Conservation (phyloP, 768 basidiomycete genomes). For the Suillus subaureus region DNA sequence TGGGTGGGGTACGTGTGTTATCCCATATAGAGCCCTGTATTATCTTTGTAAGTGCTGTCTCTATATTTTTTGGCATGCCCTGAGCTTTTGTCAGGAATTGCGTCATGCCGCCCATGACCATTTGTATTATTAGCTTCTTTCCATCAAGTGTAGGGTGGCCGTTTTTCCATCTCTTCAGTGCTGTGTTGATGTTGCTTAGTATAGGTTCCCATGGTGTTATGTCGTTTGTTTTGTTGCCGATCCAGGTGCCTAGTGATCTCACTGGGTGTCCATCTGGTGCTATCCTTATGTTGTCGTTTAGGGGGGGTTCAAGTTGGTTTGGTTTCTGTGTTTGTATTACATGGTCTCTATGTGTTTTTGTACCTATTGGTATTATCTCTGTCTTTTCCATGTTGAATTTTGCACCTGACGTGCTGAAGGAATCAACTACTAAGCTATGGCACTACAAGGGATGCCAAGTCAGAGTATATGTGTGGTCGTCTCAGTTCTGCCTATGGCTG, state of each 20-base stretch:
- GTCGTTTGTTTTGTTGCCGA: slow-evolving; percentile 23
- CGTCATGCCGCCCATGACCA: slow-evolving; percentile 18
- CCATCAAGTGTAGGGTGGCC: slow-evolving; percentile 20
- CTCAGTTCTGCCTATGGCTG: too few species aligned
- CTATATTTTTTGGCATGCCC: slow-evolving; percentile 28
- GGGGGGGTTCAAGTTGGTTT: not conserved
- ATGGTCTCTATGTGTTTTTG: not conserved
- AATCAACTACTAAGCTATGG: too few species aligned
- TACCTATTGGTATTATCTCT: slow-evolving; percentile 19
- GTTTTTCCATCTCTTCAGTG: slow-evolving; percentile 15
- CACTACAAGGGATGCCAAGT: too few species aligned
- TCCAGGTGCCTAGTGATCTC: slow-evolving; percentile 20
- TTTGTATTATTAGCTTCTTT: slow-evolving; percentile 19
- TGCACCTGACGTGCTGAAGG: not conserved
- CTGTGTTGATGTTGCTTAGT: slow-evolving; percentile 22
- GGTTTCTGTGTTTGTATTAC: not conserved
- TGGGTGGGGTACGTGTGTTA: not conserved
- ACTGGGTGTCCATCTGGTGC: slow-evolving; percentile 18
- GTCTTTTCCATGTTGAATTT: slow-evolving; percentile 30
- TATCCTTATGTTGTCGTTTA: slow-evolving; percentile 11
- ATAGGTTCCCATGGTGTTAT: slow-evolving; percentile 17
- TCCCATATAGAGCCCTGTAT: slow-evolving; percentile 23
- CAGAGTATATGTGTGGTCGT: too few species aligned
- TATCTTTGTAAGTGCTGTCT: slow-evolving; percentile 15
- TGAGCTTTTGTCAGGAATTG: slow-evolving; percentile 35